These are phyloP conservation scores for Penicillium olsonii DNA, from an alignment of 2,329 filamentous ascomycete species.

Conservation along the genomic window DNA sequence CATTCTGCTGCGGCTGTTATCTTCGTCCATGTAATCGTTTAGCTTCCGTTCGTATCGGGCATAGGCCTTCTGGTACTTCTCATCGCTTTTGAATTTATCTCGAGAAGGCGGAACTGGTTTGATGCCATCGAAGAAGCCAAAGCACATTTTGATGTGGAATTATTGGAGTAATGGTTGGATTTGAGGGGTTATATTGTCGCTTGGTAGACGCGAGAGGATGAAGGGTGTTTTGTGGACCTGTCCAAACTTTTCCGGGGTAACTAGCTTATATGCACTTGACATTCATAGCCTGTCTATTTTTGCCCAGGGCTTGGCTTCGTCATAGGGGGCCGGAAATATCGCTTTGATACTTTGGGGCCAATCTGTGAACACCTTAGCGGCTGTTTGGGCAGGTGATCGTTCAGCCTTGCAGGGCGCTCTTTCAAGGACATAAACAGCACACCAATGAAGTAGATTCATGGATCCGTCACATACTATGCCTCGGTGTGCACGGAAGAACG, in stretches of 20 bases:
- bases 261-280: background rate
- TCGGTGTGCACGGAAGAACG: no score
- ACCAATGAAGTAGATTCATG: no score
- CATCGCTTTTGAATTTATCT: slow-evolving; percentile 1
- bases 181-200: background rate
- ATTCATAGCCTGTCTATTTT: background rate
- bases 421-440: background rate
- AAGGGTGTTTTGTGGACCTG: background rate
- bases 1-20: slow-evolving; percentile 1
- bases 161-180: background rate
- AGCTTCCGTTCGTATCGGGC: background rate
- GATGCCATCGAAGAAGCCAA: slow-evolving; percentile 1
- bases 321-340: slow-evolving; percentile 1
- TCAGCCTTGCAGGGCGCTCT: background rate
- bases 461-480: no score
- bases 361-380: background rate
- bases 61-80: slow-evolving; percentile 1
- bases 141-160: background rate
- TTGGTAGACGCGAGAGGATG: background rate
- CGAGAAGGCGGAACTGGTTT: background rate
- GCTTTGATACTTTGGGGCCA: background rate
- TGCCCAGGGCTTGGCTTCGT: background rate
- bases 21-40: background rate
- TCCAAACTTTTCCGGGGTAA: background rate
- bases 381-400: background rate